A percentile compares a stretch with the other conserved stretches of the same genome.
phyloP scores from a whole-genome alignment of 148 eudicot genomes.

The Rhododendron kiyosumense region DNA sequence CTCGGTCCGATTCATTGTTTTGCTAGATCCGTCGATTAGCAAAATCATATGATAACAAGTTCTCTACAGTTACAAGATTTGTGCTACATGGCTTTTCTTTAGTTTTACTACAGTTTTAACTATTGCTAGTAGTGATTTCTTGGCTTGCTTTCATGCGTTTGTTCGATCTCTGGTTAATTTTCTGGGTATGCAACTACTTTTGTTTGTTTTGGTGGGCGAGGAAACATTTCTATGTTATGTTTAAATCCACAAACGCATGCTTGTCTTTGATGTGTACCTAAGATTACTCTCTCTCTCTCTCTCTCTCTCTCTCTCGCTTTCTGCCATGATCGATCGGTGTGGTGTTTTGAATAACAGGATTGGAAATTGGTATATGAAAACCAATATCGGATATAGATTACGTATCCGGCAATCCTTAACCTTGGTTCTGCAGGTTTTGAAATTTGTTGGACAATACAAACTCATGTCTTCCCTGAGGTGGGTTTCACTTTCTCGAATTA shows the following conservation, averaged over 20 bases:
- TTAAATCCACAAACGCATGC: background rate
- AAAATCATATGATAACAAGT: slow-evolving; percentile 3
- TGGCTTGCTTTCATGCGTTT: background rate
- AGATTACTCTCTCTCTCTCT: background rate
- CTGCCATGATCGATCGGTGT: background rate
- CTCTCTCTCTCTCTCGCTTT: background rate
- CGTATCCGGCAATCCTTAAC: background rate
- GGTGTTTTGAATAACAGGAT: background rate
- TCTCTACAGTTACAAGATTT: background rate
- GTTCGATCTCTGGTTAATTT: background rate
- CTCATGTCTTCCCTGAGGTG: background rate
- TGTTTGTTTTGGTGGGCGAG: background rate
- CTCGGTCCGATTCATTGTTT: slow-evolving; percentile 19
- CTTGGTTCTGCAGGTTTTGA: background rate
- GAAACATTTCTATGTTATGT: slow-evolving; percentile 9
- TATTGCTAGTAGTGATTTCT: background rate
- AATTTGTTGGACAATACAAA: background rate
- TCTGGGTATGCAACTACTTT: background rate
- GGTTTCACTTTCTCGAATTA: slow-evolving; percentile 4
- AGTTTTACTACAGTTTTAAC: background rate
- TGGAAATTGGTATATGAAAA: background rate
- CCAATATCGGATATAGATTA: background rate
- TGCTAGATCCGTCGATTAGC: slow-evolving; percentile 10
- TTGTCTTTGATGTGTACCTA: background rate
- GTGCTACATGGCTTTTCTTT: background rate